Base-by-base conservation (phyloP, 2,329 filamentous ascomycete genomes). In the Chalara sp. region DNA sequence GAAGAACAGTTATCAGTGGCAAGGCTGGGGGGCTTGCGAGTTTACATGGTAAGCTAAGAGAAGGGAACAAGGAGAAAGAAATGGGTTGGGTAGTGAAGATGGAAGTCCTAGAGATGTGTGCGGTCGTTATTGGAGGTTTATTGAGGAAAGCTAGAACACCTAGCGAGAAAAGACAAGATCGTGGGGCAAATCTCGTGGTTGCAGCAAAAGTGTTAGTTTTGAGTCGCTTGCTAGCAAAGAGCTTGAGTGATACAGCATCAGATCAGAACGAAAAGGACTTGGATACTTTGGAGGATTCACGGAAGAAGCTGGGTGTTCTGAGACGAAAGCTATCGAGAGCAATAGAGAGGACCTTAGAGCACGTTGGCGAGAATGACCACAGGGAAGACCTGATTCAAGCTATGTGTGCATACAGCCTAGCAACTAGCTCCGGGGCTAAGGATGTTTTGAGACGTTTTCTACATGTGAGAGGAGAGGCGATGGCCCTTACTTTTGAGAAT, bases 371-470 rank as follows among this genome's bases (percentile, higher is more conserved):
- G 54, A 58, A 75, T 58, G 62, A 74, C 53, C 73, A 79, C 28
- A 64, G 67, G 35, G 68, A 72, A 4, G 68, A 66, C 32, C 75
- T 93, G 12, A 72, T 92, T 10, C 84, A 89, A 59, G 83, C 85
- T 1, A 75, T 96, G 58, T 87, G 84, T 50, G 90, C 91, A 0
- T 91, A 90, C 65, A 90, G 89, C 54, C 74, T 97, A 47, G 81
- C 84, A 1, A 90, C 86, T 3, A 95, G 81, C 61, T 89, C 86
- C 0, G 87, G 89, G 0, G 83, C 88, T 0, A 83, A 80, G 51
- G 90, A 96, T 64, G 86, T 89, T 1, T 68, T 96, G 48, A 75
- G 81, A 6, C 84, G 93, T 67, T 92, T 96, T 60, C 76, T 95
- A 46, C 77, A 83, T 47, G 78, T 90, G 6, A 78, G 92, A 43